Evolutionary conservation across 257 asterid species (phyloP).

Genomic region (Agastache rugosa): DNA sequence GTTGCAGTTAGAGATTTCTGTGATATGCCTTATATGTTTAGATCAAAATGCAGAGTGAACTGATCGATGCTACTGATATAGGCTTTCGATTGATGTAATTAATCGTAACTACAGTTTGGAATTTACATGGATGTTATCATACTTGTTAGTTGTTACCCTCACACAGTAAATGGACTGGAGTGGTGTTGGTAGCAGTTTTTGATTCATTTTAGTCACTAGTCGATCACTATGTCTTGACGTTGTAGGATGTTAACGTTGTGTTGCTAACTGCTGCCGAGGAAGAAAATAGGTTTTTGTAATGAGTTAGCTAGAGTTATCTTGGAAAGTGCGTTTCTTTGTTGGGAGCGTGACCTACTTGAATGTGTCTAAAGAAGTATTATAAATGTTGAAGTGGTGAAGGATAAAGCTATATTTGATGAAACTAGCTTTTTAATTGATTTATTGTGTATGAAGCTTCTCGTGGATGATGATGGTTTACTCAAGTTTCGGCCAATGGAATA

Average conservation of each 20-base stretch:
- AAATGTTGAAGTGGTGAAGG: not conserved
- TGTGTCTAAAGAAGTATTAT: not conserved
- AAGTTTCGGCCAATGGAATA: not conserved
- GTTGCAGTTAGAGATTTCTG: too few relatives aligned
- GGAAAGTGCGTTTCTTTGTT: not conserved
- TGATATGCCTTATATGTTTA: not conserved
- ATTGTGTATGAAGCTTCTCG: not conserved
- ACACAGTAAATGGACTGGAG: not conserved
- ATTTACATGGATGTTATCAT: not conserved
- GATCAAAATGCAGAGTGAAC: not conserved
- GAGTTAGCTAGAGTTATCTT: not conserved
- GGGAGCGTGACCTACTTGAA: not conserved
- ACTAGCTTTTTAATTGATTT: not conserved
- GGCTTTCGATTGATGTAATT: not conserved
- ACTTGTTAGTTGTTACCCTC: conserved; percentile 1
- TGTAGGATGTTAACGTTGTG: not conserved
- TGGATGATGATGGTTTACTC: not conserved
- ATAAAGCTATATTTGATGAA: not conserved
- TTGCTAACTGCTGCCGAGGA: not conserved
- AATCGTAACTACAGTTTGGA: not conserved
- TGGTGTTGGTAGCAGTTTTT: conserved; percentile 4
- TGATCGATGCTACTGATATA: too few relatives aligned
- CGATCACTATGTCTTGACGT: not conserved
- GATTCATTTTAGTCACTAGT: not conserved
- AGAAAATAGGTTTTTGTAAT: not conserved